Evolutionary conservation across 495 filamentous ascomycete species (phyloP), one percentile per base, ranked within the genome.

Genomic region (Rhypophila decipiens): DNA sequence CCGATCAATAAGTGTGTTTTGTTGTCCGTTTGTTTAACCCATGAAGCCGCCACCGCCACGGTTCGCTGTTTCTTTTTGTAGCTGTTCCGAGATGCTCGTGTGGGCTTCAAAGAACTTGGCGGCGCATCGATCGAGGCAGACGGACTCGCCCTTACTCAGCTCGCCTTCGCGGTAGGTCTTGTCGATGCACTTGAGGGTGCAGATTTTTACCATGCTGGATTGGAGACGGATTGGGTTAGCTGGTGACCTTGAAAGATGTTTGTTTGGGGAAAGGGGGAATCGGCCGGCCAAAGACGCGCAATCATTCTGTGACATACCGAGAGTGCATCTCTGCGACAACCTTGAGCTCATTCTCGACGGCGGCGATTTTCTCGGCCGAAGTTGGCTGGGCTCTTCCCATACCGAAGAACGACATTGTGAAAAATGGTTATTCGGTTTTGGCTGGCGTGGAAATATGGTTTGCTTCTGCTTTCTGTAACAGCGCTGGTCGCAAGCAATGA

Each of bases 101-200:
- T 95, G 88, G 61, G 95, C 89, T 50, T 98, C 93, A 71, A 98
- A 96, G 78, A 96, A 97, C 75, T 98, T 98, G 61, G 85, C 76
- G 31, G 91, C 83, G 71, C 93, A 98, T 52, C 93, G 87, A 73
- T 98, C 93, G 52, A 98, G 80, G 72, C 93, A 98, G 54, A 97
- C 93, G 45, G 85, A 86, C 72, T 98, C 93, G 75, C 93, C 93
- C 75, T 98, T 98, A 78, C 95, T 93, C 51, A 98, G 81, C 48
- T 97, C 94, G 61, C 77, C 77, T 74, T 98, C 93, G 59, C 88
- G 87, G 79, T 97, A 98, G 51, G 88, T 82, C 55, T 68, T 74
- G 48, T 89, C 90, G 46, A 98, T 79, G 67, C 93, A 98, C 71
- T 98, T 98, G 65, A 83, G 79, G 49, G 83, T 80, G 77, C 93